phyloP scores from a whole-genome alignment of 2,329 filamentous ascomycete genomes.

The Fusarium euwallaceae region DNA sequence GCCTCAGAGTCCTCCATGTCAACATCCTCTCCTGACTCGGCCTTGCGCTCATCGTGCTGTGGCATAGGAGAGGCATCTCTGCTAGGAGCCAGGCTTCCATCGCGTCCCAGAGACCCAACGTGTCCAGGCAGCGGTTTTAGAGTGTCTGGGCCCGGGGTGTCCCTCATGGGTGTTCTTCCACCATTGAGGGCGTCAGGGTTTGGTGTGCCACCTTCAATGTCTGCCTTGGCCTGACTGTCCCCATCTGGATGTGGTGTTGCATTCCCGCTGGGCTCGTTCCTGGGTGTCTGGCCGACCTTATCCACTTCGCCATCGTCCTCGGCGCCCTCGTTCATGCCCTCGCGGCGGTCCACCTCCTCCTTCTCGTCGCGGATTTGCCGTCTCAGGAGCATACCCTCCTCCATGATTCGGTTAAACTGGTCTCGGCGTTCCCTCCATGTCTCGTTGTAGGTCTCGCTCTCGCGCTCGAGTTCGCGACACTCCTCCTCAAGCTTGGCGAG shows the following conservation, averaged over 20 bases:
- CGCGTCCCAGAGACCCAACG: conserved; percentile 37
- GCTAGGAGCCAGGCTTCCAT: conserved; percentile 48
- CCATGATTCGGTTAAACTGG: conserved; percentile 90
- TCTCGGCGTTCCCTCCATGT: conserved; percentile 89
- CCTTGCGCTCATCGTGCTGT: conserved; percentile 49
- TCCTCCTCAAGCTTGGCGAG: conserved; percentile 88
- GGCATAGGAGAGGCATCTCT: conserved; percentile 48
- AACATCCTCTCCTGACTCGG: conserved; percentile 66
- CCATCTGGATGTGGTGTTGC: conserved; percentile 64
- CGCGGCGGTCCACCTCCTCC: conserved; percentile 89
- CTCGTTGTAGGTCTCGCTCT: conserved; percentile 83
- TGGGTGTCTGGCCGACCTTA: conserved; percentile 63
- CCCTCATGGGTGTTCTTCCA: conserved; percentile 51
- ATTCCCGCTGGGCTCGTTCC: conserved; percentile 64
- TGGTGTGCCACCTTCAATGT: conserved; percentile 48
- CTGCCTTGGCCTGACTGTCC: conserved; percentile 48
- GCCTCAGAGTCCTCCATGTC: conserved; percentile 67
- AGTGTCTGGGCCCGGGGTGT: conserved; percentile 48
- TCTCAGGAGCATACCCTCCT: conserved; percentile 88
- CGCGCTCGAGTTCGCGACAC: conserved; percentile 86
- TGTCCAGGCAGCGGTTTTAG: conserved; percentile 37
- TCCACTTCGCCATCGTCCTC: conserved; percentile 69
- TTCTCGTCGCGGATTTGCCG: conserved; percentile 94
- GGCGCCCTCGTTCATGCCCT: conserved; percentile 81
- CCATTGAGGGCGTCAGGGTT: conserved; percentile 45